Base-by-base conservation (phyloP, 306 rosid species). In the Vigna reflexopilosa region DNA sequence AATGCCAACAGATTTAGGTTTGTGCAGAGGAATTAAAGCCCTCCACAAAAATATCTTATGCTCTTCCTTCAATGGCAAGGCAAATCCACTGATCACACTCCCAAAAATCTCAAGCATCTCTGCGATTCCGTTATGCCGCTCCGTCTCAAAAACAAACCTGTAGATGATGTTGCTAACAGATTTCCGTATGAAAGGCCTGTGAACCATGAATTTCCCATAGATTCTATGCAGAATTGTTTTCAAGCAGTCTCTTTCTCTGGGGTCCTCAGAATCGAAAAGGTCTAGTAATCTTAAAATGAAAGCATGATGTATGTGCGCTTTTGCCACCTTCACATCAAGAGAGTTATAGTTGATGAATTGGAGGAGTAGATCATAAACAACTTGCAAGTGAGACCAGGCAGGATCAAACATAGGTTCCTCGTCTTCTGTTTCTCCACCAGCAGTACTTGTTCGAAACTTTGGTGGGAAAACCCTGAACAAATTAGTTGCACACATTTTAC, bases 371-470 rank as follows among this genome's bases (percentile, higher is more conserved):
- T 93, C 99, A 79, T 96, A 96, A 73, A 96, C 98, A 83, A 91
- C 65, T 85, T 96, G 99, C 62, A 96, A 77, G 84, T 90, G 89
- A 36, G 96, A 91, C 98, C 98, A 96, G 64, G 96, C 91, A 14
- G 99, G 99, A 86, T 96, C 99, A 82, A 96, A 96, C 88, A 93
- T 80, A 20, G 98, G 99, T 82, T 96, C 99, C 61, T 96, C 99
- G 20, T 89, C 97, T 71, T 91, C 98, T 11, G 91, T 87, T 87
- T 93, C 99, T 55, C 96, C 96, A 48, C 94, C 91, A 3, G 82
- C 55, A 48, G 62, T 67, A 82, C 81, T 91, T 6, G 97, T 84
- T 12, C 97, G 94, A 54, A 83, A 90, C 81, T 91, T 93, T 0
- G 99, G 99, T 2, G 99, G 99, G 85, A 96, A 96, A 44, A 88